Evolutionary conservation across 2,329 filamentous ascomycete genomes (phyloP).

Genomic region (Verruconis gallopava): DNA sequence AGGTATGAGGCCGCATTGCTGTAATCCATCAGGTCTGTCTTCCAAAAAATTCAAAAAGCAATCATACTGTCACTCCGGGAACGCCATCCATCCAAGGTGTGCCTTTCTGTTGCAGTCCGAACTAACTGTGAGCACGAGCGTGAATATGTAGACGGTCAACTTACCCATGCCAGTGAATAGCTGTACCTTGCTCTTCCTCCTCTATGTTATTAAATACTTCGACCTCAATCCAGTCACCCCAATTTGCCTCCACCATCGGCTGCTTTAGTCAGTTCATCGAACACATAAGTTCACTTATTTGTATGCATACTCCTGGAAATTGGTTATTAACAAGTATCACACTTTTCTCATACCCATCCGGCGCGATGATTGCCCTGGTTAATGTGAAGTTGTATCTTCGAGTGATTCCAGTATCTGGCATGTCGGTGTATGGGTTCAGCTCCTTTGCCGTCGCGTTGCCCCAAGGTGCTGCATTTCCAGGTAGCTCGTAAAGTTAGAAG

Average conservation of each 20-base stretch:
- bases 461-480: not conserved
- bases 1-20: conserved; percentile 23
- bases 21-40: no score
- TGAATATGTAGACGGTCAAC: no score
- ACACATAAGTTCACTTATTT: no score
- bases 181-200: conserved; percentile 18
- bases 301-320: conserved; percentile 1
- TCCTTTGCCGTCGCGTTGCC: not conserved
- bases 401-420: not conserved
- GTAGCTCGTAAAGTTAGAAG: not conserved
- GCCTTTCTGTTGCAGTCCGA: conserved; percentile 20
- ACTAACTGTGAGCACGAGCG: no score
- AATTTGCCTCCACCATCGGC: conserved; percentile 24
- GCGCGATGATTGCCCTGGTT: not conserved
- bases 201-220: conserved; percentile 15
- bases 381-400: not conserved
- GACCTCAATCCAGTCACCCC: conserved; percentile 20
- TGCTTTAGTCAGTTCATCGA: no score
- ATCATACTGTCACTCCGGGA: conserved; percentile 15
- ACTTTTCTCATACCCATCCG: not conserved
- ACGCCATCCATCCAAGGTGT: conserved; percentile 25
- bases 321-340: conserved; percentile 1
- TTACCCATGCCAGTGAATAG: conserved; percentile 17
- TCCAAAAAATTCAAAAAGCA: no score
- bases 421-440: not conserved